Base-by-base conservation (phyloP, 2,329 filamentous ascomycete genomes). In the Westerdykella ornata region DNA sequence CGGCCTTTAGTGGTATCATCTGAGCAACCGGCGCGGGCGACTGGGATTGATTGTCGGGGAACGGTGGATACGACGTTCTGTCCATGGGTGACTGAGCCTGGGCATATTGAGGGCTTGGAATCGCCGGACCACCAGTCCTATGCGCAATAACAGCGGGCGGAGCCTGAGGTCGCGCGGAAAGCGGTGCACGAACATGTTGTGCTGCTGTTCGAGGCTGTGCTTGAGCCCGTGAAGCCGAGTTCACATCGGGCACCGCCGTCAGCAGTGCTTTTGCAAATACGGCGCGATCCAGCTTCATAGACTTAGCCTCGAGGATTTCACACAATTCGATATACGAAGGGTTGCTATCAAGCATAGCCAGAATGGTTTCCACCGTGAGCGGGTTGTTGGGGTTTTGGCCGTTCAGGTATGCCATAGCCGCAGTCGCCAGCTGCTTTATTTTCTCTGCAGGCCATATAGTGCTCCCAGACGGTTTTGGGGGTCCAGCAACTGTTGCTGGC, bases 271-370 rank as follows among this genome's bases (percentile, higher is more conserved):
- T 68, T 9, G 77, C 77, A 49, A 81, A 74, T 0, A 66, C 60
- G 5, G 73, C 70, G 40, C 75, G 66, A 46, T 79, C 72, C 26
- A 80, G 63, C 22, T 57, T 64, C 13, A 77, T 60, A 0, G 72
- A 73, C 49, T 67, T 67, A 1, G 49, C 53, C 46, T 81, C 77
- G 4, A 80, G 57, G 35, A 67, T 63, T 44, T 75, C 69, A 50
- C 77, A 81, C 2, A 80, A 58, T 38, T 75, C 68, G 44, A 72
- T 69, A 46, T 80, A 80, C 2, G 69, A 75, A 2, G 76, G 75
- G 47, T 79, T 78, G 6, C 60, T 54, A 37, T 77, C 65, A 7
- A 81, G 63, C 29, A 79, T 66, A 1, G 53, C 56, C 16, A 71
- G 54, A 8, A 80, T 62, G 15, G 69, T 59, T 8, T 67, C 57